phyloP scores from a whole-genome alignment of 2,329 filamentous ascomycete species.

The Diplodia scrobiculata region DNA sequence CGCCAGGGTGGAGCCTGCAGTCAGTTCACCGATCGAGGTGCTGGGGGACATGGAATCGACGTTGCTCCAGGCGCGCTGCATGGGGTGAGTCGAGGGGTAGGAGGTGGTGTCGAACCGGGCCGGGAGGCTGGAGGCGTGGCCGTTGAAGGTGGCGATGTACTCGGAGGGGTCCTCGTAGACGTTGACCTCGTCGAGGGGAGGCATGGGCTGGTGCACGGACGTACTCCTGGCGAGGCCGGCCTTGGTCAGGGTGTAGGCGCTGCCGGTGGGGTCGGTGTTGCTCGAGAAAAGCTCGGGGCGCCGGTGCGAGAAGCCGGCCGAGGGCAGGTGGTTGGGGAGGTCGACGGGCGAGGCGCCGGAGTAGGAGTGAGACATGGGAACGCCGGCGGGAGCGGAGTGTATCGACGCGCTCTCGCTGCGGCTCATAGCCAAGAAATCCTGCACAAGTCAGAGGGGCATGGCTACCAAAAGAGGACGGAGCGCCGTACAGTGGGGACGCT shows the following conservation, averaged over 20 bases:
- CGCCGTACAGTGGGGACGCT: conserved; percentile 40
- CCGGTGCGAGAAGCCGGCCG: conserved; percentile 11
- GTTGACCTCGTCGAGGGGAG: conserved; percentile 35
- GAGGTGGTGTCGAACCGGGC: conserved; percentile 31
- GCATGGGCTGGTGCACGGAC: conserved; percentile 36
- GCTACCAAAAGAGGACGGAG: conserved; percentile 35
- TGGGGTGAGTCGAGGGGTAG: conserved; percentile 34
- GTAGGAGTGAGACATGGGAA: conserved; percentile 38
- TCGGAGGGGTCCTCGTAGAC: conserved; percentile 44
- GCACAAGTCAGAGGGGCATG: conserved; percentile 37
- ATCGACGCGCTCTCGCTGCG: conserved; percentile 33
- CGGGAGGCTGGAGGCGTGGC: conserved; percentile 28
- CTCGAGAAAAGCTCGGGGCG: conserved; percentile 21
- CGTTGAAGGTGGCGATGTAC: conserved; percentile 41
- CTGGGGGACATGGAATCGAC: conserved; percentile 42
- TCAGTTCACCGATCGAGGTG: conserved; percentile 44
- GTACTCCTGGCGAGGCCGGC: conserved; percentile 33
- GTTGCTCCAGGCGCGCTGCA: conserved; percentile 36
- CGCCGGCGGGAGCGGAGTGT: conserved; percentile 39
- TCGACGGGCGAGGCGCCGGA: conserved; percentile 33
- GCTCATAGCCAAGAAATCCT: conserved; percentile 40
- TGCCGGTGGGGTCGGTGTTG: conserved; percentile 30
- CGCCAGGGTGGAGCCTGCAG: conserved; percentile 42
- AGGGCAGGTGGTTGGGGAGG: conserved; percentile 28
- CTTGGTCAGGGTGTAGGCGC: conserved; percentile 40